phyloP scores from a whole-genome alignment of 2,329 filamentous ascomycete species.

The Xylariales sp. region DNA sequence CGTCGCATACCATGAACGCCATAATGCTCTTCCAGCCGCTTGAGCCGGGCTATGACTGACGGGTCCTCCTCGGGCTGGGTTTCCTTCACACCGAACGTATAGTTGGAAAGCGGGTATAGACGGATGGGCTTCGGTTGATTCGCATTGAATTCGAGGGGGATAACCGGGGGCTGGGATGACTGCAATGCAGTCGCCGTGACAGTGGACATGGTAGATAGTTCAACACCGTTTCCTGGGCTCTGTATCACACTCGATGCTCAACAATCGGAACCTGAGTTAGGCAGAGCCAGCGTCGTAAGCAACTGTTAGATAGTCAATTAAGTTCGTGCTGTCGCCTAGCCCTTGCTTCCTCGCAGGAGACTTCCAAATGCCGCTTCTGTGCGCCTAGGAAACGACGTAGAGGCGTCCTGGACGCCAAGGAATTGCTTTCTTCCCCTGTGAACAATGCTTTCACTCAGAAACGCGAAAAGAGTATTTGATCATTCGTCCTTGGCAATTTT shows the following conservation, averaged over 20 bases:
- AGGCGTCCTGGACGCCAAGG: too few species aligned
- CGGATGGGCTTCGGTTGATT: slow-evolving; percentile 88
- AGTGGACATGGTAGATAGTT: slow-evolving; percentile 76
- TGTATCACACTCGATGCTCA: background rate
- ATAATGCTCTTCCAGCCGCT: slow-evolving; percentile 95
- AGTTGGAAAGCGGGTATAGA: slow-evolving; percentile 93
- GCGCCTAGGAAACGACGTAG: too few species aligned
- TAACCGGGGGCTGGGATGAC: slow-evolving; percentile 71
- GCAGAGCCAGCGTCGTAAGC: background rate
- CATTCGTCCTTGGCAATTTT: too few species aligned
- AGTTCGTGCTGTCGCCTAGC: too few species aligned
- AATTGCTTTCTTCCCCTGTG: too few species aligned
- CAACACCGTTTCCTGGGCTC: too few species aligned
- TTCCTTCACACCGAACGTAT: slow-evolving; percentile 98
- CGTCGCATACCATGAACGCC: slow-evolving; percentile 88
- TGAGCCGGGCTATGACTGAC: slow-evolving; percentile 85
- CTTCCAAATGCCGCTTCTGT: too few species aligned
- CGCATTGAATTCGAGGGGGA: slow-evolving; percentile 78
- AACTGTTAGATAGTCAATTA: too few species aligned
- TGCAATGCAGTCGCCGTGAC: slow-evolving; percentile 72
- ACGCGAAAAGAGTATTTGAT: too few species aligned
- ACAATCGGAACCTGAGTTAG: background rate
- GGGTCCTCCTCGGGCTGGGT: slow-evolving; percentile 97
- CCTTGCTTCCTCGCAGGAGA: too few species aligned
- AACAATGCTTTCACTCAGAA: too few species aligned